Conservation (phyloP, 768 basidiomycete genomes). For the Xerocomellus chrysenteron region DNA sequence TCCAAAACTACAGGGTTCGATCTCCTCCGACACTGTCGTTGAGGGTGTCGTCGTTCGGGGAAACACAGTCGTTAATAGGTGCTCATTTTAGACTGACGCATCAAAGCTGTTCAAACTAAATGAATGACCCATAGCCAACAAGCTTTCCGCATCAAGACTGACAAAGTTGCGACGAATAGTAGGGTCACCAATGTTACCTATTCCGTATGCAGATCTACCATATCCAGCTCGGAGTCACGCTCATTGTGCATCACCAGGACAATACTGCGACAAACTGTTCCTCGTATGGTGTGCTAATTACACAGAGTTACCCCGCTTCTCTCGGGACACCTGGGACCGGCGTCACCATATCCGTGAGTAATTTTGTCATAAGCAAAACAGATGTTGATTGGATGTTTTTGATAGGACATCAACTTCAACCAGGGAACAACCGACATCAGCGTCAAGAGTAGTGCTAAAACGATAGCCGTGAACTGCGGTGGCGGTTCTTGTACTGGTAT, state of each 20-base stretch:
- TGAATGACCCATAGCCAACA: constrained; percentile 37
- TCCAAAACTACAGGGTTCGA: constrained; percentile 46
- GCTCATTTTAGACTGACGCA: background rate
- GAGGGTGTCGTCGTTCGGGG: constrained; percentile 45
- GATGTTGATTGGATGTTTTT: background rate
- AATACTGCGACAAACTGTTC: constrained; percentile 52
- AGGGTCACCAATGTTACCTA: constrained; percentile 51
- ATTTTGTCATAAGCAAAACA: background rate
- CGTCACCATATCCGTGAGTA: constrained; percentile 53
- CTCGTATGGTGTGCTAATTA: constrained; percentile 57
- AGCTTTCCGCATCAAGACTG: constrained; percentile 63
- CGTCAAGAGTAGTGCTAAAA: constrained; percentile 43
- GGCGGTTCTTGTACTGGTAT: constrained; percentile 47
- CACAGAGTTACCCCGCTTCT: constrained; percentile 58
- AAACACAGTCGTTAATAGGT: constrained; percentile 61
- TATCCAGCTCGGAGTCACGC: background rate
- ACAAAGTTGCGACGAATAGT: constrained; percentile 43
- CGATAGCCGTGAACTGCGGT: constrained; percentile 59
- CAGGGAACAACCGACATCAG: constrained; percentile 40
- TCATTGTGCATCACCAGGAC: constrained; percentile 32
- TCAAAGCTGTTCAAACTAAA: background rate
- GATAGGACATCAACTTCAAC: constrained; percentile 50
- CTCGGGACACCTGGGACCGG: constrained; percentile 56
- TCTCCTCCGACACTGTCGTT: constrained; percentile 46
- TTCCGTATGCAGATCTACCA: constrained; percentile 32